Percentiles rank a stretch among this genome's conserved stretches.
These are phyloP conservation scores for Wickerhamomyces bisporus DNA, from an alignment of 805 yeast species.

Conservation along the genomic window DNA sequence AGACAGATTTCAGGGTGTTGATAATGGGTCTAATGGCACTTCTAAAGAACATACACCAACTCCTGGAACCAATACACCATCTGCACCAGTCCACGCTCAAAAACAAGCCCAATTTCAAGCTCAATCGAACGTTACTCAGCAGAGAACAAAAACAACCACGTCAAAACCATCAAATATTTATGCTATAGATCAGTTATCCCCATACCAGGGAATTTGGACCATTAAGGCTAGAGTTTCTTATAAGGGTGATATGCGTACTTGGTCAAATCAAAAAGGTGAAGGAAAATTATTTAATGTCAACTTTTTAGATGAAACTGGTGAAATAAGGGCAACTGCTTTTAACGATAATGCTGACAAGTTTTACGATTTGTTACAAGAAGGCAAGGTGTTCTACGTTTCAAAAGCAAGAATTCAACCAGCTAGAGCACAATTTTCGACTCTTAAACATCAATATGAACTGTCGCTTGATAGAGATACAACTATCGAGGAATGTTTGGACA, in stretches of 20 bases:
- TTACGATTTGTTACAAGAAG: conserved; percentile 75
- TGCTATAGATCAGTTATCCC: conserved; percentile 85
- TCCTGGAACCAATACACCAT: conserved; percentile 11
- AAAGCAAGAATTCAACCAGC: conserved; percentile 79
- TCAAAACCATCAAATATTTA: conserved; percentile 40
- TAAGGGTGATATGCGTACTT: conserved; percentile 83
- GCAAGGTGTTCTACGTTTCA: conserved; percentile 80
- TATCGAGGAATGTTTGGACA: conserved; percentile 62
- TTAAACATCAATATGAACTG: conserved; percentile 86
- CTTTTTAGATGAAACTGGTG: conserved; percentile 90
- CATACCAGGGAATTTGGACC: conserved; percentile 87
- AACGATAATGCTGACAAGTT: conserved; percentile 79
- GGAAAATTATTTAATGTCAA: conserved; percentile 89
- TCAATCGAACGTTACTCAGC: too few relatives aligned
- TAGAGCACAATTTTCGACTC: conserved; percentile 77
- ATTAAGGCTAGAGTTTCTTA: conserved; percentile 88
- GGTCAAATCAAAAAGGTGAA: conserved; percentile 81
- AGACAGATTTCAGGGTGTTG: conserved; percentile 25
- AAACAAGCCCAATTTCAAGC: conserved; percentile 5
- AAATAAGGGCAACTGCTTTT: conserved; percentile 93
- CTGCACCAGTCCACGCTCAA: conserved; percentile 14
- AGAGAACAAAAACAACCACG: conserved; percentile 15
- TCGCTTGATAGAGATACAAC: conserved; percentile 73
- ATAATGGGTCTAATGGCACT: not conserved
- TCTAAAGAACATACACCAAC: conserved; percentile 18